phyloP scores from a whole-genome alignment of 495 filamentous ascomycete species.

The Talaromyces adpressus region DNA sequence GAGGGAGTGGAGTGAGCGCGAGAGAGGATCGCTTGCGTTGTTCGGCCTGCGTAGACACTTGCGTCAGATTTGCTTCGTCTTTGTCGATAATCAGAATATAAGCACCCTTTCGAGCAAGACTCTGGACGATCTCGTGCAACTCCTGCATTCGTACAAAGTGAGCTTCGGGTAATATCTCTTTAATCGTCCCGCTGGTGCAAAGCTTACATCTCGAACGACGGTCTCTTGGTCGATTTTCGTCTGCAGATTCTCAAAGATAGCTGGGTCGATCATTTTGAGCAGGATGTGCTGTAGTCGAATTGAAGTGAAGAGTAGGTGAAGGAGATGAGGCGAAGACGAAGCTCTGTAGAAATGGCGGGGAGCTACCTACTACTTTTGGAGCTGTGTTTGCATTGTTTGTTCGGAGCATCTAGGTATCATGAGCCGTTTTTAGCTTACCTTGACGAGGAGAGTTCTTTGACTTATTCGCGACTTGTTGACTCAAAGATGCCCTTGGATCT shows the following conservation, averaged over 20 bases:
- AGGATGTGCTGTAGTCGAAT: background rate
- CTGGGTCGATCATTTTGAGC: constrained; percentile 60
- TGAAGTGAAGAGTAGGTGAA: background rate
- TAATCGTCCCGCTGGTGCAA: background rate
- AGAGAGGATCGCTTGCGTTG: constrained; percentile 74
- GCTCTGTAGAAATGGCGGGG: background rate
- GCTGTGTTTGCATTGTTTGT: background rate
- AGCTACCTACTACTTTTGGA: background rate
- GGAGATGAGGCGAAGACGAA: background rate
- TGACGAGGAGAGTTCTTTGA: background rate
- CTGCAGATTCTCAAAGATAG: constrained; percentile 84
- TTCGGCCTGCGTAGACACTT: constrained; percentile 36
- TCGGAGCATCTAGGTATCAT: background rate
- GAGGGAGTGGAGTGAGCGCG: constrained; percentile 80
- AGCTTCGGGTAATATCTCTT: background rate
- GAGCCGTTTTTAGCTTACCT: background rate
- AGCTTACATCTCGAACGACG: constrained; percentile 60
- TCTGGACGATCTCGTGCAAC: constrained; percentile 71
- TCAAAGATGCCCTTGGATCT: background rate
- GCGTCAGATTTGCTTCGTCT: background rate
- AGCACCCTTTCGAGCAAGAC: constrained; percentile 64
- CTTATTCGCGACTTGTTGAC: background rate
- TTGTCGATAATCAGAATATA: background rate
- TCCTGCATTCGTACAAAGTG: constrained; percentile 35
- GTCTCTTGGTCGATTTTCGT: constrained; percentile 83